phyloP scores from a whole-genome alignment of 257 asterid genomes.

The Capsicum chinense region DNA sequence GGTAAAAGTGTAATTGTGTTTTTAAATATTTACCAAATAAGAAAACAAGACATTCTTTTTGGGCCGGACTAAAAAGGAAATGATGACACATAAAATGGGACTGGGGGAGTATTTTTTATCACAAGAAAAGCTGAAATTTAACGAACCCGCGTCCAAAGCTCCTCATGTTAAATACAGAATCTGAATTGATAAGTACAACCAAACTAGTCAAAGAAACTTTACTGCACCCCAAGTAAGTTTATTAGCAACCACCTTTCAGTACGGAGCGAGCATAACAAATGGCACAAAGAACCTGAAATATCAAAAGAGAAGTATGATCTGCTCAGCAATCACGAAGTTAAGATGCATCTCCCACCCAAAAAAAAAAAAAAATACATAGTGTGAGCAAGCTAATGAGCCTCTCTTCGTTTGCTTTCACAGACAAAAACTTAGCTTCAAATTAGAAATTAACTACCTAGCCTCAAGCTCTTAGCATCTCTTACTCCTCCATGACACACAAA shows the following conservation, averaged over 20 bases:
- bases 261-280: not conserved
- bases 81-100: no score
- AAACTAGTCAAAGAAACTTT: slow-evolving; percentile 25
- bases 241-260: slow-evolving; percentile 26
- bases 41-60: no score
- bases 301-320: slow-evolving; percentile 16
- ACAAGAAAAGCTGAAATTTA: slow-evolving; percentile 24
- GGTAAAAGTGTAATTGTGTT: no score
- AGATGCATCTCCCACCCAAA: not conserved
- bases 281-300: slow-evolving; percentile 26
- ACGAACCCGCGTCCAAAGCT: slow-evolving; percentile 43
- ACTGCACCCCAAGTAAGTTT: slow-evolving; percentile 18
- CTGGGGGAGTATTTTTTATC: not conserved
- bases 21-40: no score
- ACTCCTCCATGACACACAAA: not conserved
- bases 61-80: no score
- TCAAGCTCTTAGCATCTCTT: slow-evolving; percentile 22
- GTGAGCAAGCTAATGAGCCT: not conserved
- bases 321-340: not conserved
- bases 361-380: not conserved
- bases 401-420: not conserved
- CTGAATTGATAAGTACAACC: slow-evolving; percentile 23
- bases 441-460: slow-evolving; percentile 12
- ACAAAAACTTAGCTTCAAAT: not conserved
- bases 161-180: slow-evolving; percentile 47